phyloP scores from a whole-genome alignment of 2,329 filamentous ascomycete species.

The Penicillium aurantiogriseum region DNA sequence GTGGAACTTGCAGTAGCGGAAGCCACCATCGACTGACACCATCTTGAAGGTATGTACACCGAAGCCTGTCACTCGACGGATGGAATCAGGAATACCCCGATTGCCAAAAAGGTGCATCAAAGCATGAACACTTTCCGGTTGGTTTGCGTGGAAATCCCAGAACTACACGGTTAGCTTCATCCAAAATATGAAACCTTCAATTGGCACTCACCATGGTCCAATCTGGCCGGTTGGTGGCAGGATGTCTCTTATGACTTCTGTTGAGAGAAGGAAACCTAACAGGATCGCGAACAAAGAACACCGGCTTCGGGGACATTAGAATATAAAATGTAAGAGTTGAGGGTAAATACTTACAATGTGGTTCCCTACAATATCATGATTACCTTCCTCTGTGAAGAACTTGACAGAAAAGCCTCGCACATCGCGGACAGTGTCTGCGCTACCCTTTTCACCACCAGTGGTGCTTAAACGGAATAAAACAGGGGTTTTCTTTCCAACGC shows the following conservation, averaged over 20 bases:
- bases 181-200: rapidly evolving
- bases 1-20: constrained; percentile 62
- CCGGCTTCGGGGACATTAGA: constrained; percentile 27
- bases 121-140: constrained; percentile 60
- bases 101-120: constrained; percentile 63
- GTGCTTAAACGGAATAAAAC: constrained; percentile 51
- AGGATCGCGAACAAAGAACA: constrained; percentile 49
- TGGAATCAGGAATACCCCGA: constrained; percentile 50
- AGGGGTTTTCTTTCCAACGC: constrained; percentile 55
- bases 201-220: constrained; percentile 50
- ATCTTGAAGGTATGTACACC: constrained; percentile 36
- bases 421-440: constrained; percentile 51
- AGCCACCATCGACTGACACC: constrained; percentile 46
- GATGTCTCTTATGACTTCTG: constrained; percentile 66
- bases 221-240: constrained; percentile 63
- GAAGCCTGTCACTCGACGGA: constrained; percentile 55
- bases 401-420: constrained; percentile 53
- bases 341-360: constrained; percentile 16
- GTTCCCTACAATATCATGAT: constrained; percentile 33
- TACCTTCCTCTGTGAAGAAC: constrained; percentile 54
- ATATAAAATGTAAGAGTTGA: neutral
- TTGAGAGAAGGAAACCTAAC: constrained; percentile 45
- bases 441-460: constrained; percentile 48
- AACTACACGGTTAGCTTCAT: constrained; percentile 40
- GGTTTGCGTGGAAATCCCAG: constrained; percentile 59